Base-by-base conservation (phyloP, 306 rosid species). In the Lathyrus sativus region DNA sequence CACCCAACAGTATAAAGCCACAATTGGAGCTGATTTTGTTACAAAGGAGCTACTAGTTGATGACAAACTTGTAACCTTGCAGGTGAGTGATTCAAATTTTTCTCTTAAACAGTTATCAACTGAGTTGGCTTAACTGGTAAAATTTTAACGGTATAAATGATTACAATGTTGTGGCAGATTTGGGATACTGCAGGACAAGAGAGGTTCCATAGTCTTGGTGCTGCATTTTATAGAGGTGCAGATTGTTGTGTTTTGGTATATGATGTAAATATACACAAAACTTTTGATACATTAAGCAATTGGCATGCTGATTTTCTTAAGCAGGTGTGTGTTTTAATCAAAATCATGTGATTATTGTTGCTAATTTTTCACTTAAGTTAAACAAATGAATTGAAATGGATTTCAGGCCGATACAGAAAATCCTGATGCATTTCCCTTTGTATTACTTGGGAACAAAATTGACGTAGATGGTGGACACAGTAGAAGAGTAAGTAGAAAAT, bases 161-260 rank as follows among this genome's bases (percentile, higher is more conserved):
- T 35, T 49, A 67, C 6, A 19, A 19, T 19, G 11, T 14, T 75
- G 0, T 66, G 74, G 81, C 76, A 92, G 98, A 84, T 92, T 76
- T 92, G 98, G 98, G 98, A 92, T 74, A 92, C 98, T 4, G 98
- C 98, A 53, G 98, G 98, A 14, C 96, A 89, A 43, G 98, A 92
- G 65, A 84, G 92, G 85, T 92, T 92, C 38, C 96, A 90, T 19
- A 85, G 96, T 77, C 83, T 90, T 19, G 95, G 96, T 0, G 82
- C 89, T 59, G 96, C 96, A 58, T 92, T 89, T 80, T 92, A 88
- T 38, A 78, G 98, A 55, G 98, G 98, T 2, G 88, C 98, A 43
- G 98, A 92, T 82, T 92, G 98, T 33, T 92, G 98, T 80, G 92
- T 92, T 74, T 79, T 92, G 73, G 95, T 89, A 2, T 92, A 83